These are phyloP conservation scores for Boletus bicolor DNA, from an alignment of 768 basidiomycete genomes.

Conservation along the genomic window DNA sequence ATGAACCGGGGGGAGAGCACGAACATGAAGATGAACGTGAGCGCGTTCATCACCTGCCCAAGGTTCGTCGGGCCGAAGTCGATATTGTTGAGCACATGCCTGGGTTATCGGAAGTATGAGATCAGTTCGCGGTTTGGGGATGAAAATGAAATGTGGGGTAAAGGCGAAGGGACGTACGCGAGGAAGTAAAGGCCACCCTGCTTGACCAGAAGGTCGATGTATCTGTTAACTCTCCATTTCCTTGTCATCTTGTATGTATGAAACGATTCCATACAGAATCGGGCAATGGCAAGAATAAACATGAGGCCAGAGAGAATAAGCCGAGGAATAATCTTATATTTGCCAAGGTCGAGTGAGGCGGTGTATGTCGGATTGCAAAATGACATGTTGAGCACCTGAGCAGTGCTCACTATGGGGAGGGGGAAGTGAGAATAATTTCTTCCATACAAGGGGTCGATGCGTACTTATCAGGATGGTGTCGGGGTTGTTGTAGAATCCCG, in stretches of 20 bases:
- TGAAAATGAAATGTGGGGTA: too few species aligned
- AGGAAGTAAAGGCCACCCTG: conserved; percentile 19
- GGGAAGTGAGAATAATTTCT: background rate
- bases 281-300: conserved; percentile 2
- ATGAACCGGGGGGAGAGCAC: conserved; percentile 20
- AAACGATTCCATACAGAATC: conserved; percentile 5
- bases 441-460: background rate
- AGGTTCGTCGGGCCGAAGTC: background rate
- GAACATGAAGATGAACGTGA: conserved; percentile 1
- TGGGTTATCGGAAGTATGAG: background rate
- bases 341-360: background rate
- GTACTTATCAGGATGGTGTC: conserved; percentile 7
- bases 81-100: conserved; percentile 14
- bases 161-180: conserved; percentile 10
- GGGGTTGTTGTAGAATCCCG: conserved; percentile 4
- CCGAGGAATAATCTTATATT: conserved; percentile 14
- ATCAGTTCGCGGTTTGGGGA: background rate
- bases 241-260: conserved; percentile 9
- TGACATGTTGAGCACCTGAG: conserved; percentile 13
- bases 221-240: conserved; percentile 13
- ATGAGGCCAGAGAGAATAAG: conserved; percentile 11
- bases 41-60: background rate
- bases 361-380: conserved; percentile 7
- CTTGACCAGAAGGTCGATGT: conserved; percentile 9
- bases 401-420: conserved; percentile 3